Conservation (phyloP, 192 early-diverging fungal species). For the Dissophora ornata region DNA sequence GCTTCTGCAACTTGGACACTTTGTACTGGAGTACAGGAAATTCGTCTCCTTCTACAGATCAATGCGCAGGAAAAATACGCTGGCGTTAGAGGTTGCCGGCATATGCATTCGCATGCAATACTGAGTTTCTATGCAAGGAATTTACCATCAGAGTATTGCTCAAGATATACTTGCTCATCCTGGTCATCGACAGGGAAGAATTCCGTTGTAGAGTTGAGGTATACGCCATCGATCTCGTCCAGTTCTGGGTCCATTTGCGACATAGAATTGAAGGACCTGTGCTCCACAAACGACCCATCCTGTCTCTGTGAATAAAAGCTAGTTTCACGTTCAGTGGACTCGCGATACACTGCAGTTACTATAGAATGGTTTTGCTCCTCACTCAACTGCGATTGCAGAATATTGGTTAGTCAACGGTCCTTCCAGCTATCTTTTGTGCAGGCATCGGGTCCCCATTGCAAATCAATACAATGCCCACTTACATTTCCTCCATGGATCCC, state of each 20-base stretch:
- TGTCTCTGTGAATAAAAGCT: slow-evolving; percentile 19
- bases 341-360: background rate
- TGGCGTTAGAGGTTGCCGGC: too few species aligned
- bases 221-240: slow-evolving; percentile 20
- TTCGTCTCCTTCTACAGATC: slow-evolving; percentile 29
- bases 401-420: slow-evolving; percentile 2
- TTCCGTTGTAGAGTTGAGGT: slow-evolving; percentile 46
- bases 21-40: slow-evolving; percentile 43
- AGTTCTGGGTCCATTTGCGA: slow-evolving; percentile 12
- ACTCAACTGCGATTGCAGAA: background rate
- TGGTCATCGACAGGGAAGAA: slow-evolving; percentile 52
- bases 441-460: background rate
- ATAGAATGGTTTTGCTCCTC: background rate
- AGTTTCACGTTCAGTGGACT: slow-evolving; percentile 3
- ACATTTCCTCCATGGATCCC: slow-evolving; percentile 1
- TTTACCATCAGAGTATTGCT: slow-evolving; percentile 47
- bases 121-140: too few species aligned
- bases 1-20: slow-evolving; percentile 47
- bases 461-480: too few species aligned
- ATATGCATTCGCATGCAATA: too few species aligned
- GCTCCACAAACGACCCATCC: slow-evolving; percentile 46
- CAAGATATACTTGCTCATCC: slow-evolving; percentile 50
- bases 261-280: slow-evolving; percentile 21
- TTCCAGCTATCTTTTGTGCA: background rate
- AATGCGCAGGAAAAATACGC: background rate